Base-by-base conservation (phyloP, 2,329 filamentous ascomycete species). In the Paramyrothecium roridum region DNA sequence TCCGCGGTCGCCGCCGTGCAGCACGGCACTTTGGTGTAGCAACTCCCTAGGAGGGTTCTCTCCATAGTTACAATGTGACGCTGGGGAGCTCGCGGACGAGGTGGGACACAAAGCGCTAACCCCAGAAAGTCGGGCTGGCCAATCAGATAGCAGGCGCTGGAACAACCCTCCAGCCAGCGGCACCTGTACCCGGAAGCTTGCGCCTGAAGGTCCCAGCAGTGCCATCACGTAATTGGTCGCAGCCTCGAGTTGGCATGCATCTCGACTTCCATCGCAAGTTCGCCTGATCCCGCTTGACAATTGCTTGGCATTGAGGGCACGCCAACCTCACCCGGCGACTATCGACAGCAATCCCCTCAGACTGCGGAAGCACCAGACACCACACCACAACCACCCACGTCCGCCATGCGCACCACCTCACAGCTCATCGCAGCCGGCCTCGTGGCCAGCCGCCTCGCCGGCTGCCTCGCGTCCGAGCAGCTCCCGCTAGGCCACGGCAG, bases 381-480 rank as follows among this genome's bases (percentile, higher is more conserved):
- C 7, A 43, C n/a, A 17, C n/a, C 50, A 57, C 23, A n/a, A n/a
- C n/a, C n/a, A n/a, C n/a, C n/a, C n/a, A n/a, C 53, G 30, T 21
- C 12, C 37, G 61, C 30, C 52, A 59, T 63, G 40, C 57, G 50
- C 23, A 51, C 56, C 19, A 46, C 52, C 19, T 43, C 52, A 62
- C 65, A 8, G 58, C 54, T 70, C 65, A 46, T 60, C 70, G 26
- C 49, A 19, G 49, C 49, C n/a, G 49, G 23, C 23, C 49, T 51
- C n/a, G 61, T 75, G 50, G 63, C 67, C 53, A 61, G 68, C 22
- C 64, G 69, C 40, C 61, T 73, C n/a, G 63, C 66, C 34, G 71
- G 26, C 26, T 30, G 26, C 70, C 43, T 43, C 37, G 37, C 37
- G n/a, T 43, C 37, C 37, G 13, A 43, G 37, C 37, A 43, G n/a